Conservation (phyloP, 768 basidiomycete species). For the Nidula microcarpa region DNA sequence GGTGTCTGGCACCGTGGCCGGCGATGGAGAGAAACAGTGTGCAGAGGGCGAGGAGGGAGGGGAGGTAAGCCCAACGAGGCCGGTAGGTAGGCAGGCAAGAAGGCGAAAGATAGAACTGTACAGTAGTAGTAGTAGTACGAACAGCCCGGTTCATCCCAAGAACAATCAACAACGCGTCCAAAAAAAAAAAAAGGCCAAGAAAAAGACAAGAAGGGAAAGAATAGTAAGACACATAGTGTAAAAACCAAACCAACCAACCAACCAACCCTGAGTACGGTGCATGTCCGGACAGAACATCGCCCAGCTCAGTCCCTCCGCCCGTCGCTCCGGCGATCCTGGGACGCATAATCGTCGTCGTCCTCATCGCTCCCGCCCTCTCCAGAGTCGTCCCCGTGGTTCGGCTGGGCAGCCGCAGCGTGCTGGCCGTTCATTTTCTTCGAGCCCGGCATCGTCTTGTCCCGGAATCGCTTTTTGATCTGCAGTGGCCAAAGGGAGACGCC, state of each 20-base stretch:
- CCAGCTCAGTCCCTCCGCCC: slow-evolving; percentile 2
- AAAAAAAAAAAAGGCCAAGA: not conserved
- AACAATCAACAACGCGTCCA: not conserved
- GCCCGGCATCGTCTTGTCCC: slow-evolving; percentile 4
- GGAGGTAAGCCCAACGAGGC: not conserved
- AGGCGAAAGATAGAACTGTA: not conserved
- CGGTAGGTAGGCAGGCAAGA: not conserved
- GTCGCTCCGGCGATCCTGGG: slow-evolving; percentile 20
- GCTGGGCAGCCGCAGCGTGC: not conserved
- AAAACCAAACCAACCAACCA: not conserved
- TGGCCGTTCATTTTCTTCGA: slow-evolving; percentile 3
- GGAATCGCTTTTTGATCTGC: slow-evolving; percentile 13
- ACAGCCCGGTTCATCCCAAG: not conserved
- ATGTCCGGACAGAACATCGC: too few species aligned
- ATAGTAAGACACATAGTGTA: not conserved
- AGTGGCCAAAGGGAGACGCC: not conserved
- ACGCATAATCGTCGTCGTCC: slow-evolving; percentile 21
- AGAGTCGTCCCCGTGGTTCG: slow-evolving; percentile 10
- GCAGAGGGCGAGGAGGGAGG: not conserved
- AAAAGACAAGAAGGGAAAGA: not conserved
- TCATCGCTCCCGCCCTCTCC: slow-evolving; percentile 21
- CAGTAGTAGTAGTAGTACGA: not conserved
- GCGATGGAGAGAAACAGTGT: not conserved
- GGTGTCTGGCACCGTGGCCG: not conserved
- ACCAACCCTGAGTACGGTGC: too few species aligned